These are phyloP conservation scores for Penicillium subrubescens DNA, from an alignment of 495 filamentous ascomycete genomes.

Conservation along the genomic window DNA sequence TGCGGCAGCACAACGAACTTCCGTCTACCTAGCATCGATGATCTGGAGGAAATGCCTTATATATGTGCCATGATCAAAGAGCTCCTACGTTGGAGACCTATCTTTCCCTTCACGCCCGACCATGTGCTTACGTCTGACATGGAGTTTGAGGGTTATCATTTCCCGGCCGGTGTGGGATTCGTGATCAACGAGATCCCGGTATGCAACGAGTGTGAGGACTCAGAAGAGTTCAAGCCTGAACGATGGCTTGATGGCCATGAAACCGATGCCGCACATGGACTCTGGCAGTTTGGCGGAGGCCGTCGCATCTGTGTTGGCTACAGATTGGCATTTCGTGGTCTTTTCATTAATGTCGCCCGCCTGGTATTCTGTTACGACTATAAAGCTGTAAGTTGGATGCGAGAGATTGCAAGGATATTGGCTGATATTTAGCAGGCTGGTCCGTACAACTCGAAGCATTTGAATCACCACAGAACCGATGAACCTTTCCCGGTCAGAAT, in stretches of 20 bases:
- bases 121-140: constrained; percentile 45
- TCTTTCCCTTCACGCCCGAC: constrained; percentile 32
- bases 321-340: constrained; percentile 40
- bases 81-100: constrained; percentile 38
- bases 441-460: constrained; percentile 13
- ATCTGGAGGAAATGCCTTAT: constrained; percentile 34
- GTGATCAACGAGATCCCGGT: constrained; percentile 37
- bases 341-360: constrained; percentile 49
- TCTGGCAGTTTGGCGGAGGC: constrained; percentile 45
- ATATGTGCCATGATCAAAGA: constrained; percentile 37
- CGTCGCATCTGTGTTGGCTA: constrained; percentile 51
- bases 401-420: background rate
- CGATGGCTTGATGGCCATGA: constrained; percentile 47
- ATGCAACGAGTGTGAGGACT: constrained; percentile 31
- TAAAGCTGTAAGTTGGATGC: constrained; percentile 19
- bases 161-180: constrained; percentile 48
- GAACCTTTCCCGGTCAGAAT: constrained; percentile 33
- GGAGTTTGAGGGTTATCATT: constrained; percentile 53
- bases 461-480: constrained; percentile 29
- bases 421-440: constrained; percentile 16
- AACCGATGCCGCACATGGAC: constrained; percentile 33
- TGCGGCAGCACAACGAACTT: constrained; percentile 26
- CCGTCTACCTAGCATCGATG: constrained; percentile 36
- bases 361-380: constrained; percentile 48
- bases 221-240: constrained; percentile 41